Percentiles rank a stretch among this genome's conserved stretches.
phyloP scores from a whole-genome alignment of 441 rosid species.

The Syzygium malaccense region DNA sequence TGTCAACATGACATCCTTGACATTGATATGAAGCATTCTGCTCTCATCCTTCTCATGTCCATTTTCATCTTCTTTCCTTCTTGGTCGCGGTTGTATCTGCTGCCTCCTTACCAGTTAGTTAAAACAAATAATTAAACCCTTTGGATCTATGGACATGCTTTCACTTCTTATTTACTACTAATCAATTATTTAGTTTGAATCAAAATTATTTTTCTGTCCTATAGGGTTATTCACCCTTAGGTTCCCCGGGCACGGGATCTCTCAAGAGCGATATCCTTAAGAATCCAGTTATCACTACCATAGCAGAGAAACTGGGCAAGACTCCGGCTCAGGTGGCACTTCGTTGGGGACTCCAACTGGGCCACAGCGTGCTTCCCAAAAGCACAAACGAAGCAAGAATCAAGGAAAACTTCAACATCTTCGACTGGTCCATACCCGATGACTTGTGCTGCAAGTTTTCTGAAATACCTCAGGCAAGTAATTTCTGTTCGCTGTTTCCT shows the following conservation, averaged over 20 bases:
- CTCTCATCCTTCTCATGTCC: neutral
- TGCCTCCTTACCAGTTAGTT: neutral
- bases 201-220: neutral
- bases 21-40: neutral
- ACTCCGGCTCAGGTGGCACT: conserved; percentile 5
- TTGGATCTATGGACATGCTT: neutral
- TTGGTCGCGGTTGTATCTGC: neutral
- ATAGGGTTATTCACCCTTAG: conserved; percentile 6
- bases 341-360: conserved; percentile 8
- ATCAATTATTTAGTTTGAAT: neutral
- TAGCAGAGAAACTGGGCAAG: conserved; percentile 1
- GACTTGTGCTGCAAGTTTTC: neutral
- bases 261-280: neutral
- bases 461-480: conserved; percentile 10
- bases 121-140: neutral
- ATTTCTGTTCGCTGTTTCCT: neutral
- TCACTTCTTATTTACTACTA: neutral
- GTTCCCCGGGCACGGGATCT: neutral
- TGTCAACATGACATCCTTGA: neutral
- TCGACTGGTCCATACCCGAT: conserved; percentile 1
- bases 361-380: conserved; percentile 10
- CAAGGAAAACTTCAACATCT: neutral
- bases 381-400: neutral
- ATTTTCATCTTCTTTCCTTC: neutral
- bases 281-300: neutral